Conservation (phyloP, 2,329 filamentous ascomycete genomes). For the Tolypocladium tropicale region DNA sequence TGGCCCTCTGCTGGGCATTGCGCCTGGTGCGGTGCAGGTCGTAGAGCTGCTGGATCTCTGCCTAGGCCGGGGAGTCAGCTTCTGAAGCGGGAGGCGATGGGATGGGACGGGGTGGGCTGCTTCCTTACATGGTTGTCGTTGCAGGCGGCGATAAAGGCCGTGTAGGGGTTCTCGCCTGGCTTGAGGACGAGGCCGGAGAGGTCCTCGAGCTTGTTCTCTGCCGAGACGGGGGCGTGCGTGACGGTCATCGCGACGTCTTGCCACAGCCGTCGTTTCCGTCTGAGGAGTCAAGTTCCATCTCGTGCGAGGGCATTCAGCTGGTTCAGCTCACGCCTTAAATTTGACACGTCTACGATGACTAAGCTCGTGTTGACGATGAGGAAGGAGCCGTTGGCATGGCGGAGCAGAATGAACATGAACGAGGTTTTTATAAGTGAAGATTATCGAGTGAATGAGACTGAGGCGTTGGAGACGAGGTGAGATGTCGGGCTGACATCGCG, state of each 20-base stretch:
- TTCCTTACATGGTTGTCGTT: slow-evolving; percentile 52
- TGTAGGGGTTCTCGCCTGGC: slow-evolving; percentile 62
- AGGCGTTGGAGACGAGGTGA: background rate
- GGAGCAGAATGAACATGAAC: background rate
- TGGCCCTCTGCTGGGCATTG: slow-evolving; percentile 64
- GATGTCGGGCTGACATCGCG: background rate
- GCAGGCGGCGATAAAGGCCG: slow-evolving; percentile 60
- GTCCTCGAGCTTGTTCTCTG: slow-evolving; percentile 42
- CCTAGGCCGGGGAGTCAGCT: slow-evolving; percentile 26
- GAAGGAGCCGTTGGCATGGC: background rate
- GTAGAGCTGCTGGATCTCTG: slow-evolving; percentile 62
- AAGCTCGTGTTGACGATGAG: background rate
- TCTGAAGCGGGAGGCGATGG: no score
- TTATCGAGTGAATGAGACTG: background rate
- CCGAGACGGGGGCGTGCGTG: slow-evolving; percentile 16
- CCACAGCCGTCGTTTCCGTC: no score
- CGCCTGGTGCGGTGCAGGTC: slow-evolving; percentile 61
- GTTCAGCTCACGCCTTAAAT: background rate
- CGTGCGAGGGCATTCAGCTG: background rate
- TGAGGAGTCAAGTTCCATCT: no score
- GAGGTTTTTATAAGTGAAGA: no score
- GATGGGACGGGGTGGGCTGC: no score
- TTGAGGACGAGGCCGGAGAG: slow-evolving; percentile 39
- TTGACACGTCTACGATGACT: background rate
- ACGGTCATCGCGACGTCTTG: background rate